phyloP scores from a whole-genome alignment of 306 rosid species.

The Senna siamea region DNA sequence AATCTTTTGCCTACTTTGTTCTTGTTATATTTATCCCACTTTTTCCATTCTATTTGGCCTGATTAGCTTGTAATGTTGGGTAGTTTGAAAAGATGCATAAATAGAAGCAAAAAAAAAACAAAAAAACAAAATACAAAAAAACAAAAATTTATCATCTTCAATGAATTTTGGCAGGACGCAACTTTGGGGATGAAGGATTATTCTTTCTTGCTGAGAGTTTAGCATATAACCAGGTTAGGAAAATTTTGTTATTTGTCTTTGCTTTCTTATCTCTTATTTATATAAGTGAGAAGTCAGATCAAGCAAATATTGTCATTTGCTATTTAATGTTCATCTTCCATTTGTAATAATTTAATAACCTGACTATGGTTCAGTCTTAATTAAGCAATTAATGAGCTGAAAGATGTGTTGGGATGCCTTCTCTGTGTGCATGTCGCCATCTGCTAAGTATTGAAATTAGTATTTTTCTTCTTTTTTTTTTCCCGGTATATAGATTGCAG shows the following conservation, averaged over 20 bases:
- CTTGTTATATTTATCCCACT: not conserved
- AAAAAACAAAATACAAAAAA: no score
- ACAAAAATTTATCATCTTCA: constrained; percentile 20
- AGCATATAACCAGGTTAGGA: constrained; percentile 79
- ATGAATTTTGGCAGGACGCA: constrained; percentile 71
- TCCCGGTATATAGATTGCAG: constrained; percentile 61
- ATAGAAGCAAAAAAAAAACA: constrained; percentile 31
- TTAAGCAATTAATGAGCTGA: constrained; percentile 22
- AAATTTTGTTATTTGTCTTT: constrained; percentile 25
- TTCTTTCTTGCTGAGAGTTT: constrained; percentile 91
- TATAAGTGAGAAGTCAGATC: not conserved
- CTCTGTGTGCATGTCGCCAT: constrained; percentile 29
- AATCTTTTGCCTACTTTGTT: not conserved
- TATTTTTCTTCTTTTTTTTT: not conserved
- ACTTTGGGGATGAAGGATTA: constrained; percentile 94
- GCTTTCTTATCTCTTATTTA: constrained; percentile 30
- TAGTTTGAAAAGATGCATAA: constrained; percentile 24
- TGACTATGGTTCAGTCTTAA: not conserved
- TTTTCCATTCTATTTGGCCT: constrained; percentile 8
- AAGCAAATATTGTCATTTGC: constrained; percentile 21
- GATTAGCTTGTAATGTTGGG: not conserved
- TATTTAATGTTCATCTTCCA: not conserved
- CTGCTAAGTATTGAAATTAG: constrained; percentile 7
- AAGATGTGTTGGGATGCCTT: constrained; percentile 23
- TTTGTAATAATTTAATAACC: constrained; percentile 6